A percentile compares a stretch with the other conserved stretches of the same genome.
phyloP scores from a whole-genome alignment of 306 rosid genomes.

The Castanea mollissima region DNA sequence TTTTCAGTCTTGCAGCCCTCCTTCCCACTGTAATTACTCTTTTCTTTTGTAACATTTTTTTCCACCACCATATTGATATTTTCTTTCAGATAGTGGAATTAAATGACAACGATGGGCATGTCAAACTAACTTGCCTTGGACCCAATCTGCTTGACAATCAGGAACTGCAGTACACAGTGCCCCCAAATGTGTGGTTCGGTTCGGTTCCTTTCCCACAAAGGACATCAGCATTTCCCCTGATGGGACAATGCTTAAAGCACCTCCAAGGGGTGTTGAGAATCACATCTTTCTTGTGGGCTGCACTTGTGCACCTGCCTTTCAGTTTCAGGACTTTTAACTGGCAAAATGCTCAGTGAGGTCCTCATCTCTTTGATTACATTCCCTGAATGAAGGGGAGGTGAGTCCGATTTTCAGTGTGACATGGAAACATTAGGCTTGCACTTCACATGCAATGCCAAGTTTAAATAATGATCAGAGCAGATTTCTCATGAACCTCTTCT shows the following conservation, averaged over 20 bases:
- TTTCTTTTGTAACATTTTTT: neutral
- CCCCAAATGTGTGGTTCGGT: conserved; percentile 87
- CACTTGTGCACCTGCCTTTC: conserved; percentile 92
- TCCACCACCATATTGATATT: neutral
- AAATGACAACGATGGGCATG: conserved; percentile 51
- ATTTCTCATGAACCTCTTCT: too few relatives aligned
- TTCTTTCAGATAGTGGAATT: conserved; percentile 57
- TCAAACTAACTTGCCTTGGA: conserved; percentile 64
- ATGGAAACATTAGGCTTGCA: neutral
- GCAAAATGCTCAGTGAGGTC: conserved; percentile 57
- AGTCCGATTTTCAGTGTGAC: neutral
- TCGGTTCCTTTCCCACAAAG: conserved; percentile 50
- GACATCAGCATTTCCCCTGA: conserved; percentile 44
- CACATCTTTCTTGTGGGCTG: conserved; percentile 83
- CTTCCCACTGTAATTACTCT: too few relatives aligned
- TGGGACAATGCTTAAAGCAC: conserved; percentile 38
- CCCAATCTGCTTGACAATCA: conserved; percentile 50
- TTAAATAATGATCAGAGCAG: too few relatives aligned
- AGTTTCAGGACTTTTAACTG: conserved; percentile 77
- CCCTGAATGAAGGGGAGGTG: conserved; percentile 28
- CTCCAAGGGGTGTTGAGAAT: conserved; percentile 51
- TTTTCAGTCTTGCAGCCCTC: neutral
- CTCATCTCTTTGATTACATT: conserved; percentile 55
- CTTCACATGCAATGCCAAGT: too few relatives aligned
- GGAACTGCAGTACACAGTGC: conserved; percentile 76